phyloP scores from a whole-genome alignment of 179 eudicot species.

The Spinacia oleracea region DNA sequence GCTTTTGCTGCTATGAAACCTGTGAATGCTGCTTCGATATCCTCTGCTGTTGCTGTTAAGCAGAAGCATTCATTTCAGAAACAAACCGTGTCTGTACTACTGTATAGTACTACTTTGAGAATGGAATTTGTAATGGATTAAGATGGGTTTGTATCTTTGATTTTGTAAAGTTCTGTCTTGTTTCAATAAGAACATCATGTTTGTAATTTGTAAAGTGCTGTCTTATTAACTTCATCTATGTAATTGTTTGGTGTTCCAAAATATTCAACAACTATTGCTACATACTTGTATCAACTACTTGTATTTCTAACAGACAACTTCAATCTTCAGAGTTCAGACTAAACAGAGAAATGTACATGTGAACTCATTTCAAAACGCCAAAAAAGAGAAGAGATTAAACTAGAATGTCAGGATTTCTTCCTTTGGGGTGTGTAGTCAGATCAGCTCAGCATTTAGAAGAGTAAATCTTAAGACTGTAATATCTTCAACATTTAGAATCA shows the following conservation, averaged over 20 bases:
- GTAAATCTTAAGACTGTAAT: not conserved
- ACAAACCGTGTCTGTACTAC: not conserved
- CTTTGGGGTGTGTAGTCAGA: not conserved
- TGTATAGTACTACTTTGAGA: not conserved
- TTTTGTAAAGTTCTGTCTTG: not conserved
- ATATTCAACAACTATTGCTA: not conserved
- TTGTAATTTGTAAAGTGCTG: too few relatives aligned
- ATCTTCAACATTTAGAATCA: not conserved
- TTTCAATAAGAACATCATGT: not conserved
- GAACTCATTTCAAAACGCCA: not conserved
- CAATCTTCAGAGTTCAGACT: not conserved
- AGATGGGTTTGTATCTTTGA: not conserved
- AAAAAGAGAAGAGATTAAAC: not conserved
- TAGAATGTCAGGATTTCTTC: not conserved
- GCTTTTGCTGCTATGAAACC: constrained; percentile 41
- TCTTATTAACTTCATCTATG: too few relatives aligned
- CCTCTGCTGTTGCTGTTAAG: constrained; percentile 37
- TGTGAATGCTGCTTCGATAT: constrained; percentile 38
- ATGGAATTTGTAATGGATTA: not conserved
- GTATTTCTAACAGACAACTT: not conserved
- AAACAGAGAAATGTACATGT: not conserved
- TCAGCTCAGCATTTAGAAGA: constrained; percentile 10
- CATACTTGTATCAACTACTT: not conserved
- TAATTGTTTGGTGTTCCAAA: too few relatives aligned
- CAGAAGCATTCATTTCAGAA: not conserved